These are phyloP conservation scores for Hypoxylon rickii DNA, from an alignment of 495 filamentous ascomycete genomes.

Conservation along the genomic window DNA sequence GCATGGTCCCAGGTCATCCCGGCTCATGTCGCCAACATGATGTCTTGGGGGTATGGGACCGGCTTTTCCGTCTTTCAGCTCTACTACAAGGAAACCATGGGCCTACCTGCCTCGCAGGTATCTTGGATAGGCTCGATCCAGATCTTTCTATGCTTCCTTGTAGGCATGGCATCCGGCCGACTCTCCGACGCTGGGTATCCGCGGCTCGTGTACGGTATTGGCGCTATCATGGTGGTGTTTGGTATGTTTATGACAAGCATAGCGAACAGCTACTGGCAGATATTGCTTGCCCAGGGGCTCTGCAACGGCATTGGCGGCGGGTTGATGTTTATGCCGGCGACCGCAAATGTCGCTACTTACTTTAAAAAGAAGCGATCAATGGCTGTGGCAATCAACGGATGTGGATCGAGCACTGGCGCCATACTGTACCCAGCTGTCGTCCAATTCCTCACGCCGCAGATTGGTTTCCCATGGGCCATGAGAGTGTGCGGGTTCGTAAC, in stretches of 20 bases:
- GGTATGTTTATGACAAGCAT: constrained; percentile 50
- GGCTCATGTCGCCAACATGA: constrained; percentile 43
- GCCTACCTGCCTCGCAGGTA: constrained; percentile 42
- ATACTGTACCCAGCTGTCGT: constrained; percentile 47
- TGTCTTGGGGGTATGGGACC: constrained; percentile 49
- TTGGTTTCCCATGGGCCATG: constrained; percentile 54
- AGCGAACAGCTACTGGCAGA: constrained; percentile 44
- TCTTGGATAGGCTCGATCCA: constrained; percentile 53
- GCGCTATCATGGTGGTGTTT: constrained; percentile 38
- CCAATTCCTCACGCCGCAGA: constrained; percentile 44
- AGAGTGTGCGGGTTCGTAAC: constrained; percentile 44
- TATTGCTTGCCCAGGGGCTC: constrained; percentile 49
- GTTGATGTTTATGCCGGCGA: constrained; percentile 48
- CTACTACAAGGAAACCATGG: constrained; percentile 46
- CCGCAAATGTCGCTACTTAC: constrained; percentile 45
- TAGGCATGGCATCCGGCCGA: constrained; percentile 46
- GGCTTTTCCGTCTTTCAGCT: constrained; percentile 51
- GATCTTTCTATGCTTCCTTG: constrained; percentile 46
- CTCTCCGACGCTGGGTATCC: constrained; percentile 48
- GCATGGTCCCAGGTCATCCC: constrained; percentile 49
- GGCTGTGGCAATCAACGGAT: constrained; percentile 45
- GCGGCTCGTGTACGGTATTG: constrained; percentile 37
- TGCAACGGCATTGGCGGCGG: constrained; percentile 46
- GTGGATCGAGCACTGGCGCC: constrained; percentile 47
- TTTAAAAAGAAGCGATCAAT: constrained; percentile 44